phyloP scores from a whole-genome alignment of 148 eudicot species.

The Rhododendron kiyosumense region DNA sequence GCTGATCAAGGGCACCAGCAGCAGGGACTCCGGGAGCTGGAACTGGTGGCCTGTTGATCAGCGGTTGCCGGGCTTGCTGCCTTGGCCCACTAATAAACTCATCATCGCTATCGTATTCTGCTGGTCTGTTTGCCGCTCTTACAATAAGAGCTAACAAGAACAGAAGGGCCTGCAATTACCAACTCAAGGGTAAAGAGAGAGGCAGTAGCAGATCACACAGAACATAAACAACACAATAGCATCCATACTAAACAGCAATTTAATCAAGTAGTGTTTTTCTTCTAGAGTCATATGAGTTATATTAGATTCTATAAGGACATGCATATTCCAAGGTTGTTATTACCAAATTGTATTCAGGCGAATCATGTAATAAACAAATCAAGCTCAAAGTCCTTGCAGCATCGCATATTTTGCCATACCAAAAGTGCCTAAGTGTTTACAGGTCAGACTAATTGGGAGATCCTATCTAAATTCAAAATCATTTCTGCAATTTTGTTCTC shows the following conservation, averaged over 20 bases:
- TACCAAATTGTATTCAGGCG: not conserved
- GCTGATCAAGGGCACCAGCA: constrained; percentile 59
- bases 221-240: not conserved
- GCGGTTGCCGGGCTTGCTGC: constrained; percentile 79
- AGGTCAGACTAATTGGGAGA: not conserved
- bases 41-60: constrained; percentile 59
- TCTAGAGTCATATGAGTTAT: not conserved
- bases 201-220: not conserved
- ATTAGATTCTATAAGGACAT: not conserved
- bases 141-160: constrained; percentile 79
- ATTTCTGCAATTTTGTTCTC: not conserved
- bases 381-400: not conserved
- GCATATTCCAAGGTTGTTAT: not conserved
- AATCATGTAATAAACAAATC: not conserved
- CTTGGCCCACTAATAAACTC: constrained; percentile 73
- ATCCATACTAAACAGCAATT: not conserved
- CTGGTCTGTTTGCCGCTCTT: constrained; percentile 77
- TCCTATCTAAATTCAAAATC: not conserved
- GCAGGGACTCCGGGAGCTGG: constrained; percentile 72
- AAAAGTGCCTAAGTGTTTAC: not conserved
- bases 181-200: not conserved
- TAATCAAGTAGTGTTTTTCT: not conserved
- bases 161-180: constrained; percentile 54
- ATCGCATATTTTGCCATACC: not conserved
- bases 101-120: constrained; percentile 92